Evolutionary conservation across 2,329 filamentous ascomycete species (phyloP), one percentile per base, ranked within the genome.

Genomic region (Aureobasidium musti): DNA sequence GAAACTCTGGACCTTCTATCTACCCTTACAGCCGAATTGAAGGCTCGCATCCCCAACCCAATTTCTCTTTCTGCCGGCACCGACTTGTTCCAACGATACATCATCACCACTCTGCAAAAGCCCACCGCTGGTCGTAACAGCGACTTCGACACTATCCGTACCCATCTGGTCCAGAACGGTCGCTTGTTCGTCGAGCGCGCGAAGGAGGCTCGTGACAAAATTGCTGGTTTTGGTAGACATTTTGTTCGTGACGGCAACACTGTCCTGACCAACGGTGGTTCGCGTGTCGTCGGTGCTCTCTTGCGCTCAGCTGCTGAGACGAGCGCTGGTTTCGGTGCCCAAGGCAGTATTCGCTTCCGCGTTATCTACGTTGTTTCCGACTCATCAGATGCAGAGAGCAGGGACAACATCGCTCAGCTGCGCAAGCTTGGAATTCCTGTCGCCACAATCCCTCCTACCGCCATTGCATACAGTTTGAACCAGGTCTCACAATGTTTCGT

Each of bases 51-150:
- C 63, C 84, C 89, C 8, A 98, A 99, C 79, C 91, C 93, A 17
- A 91, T 98, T 66, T 94, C 93, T 5, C 87, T 98, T 19, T 92
- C 91, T 57, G 95, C 96, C 65, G 95, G 95, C 73, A 97, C 93
- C 68, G 93, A 97, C 77, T 87, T 98, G 67, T 98, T 99, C 82
- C 91, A 95, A 77, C 90, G 94, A 76, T 98, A 96, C 79, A 87
- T 99, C 72, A 89, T 97, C 73, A 87, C 88, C 66, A 92, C 85
- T 23, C 77, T 89, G 72, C 84, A 88, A 76, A 78, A 83, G 68
- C 82, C 85, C 19, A 66, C 56, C 6, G 43, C 52, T 21, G 57
- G 66, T n/a, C 75, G 82, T 7, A 82, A 82, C 26, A 83, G 82
- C n/a, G 88, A 90, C 75, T 98, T 98, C 78, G 90, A 93, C 69